Percentiles rank a stretch among this genome's conserved stretches.
Conservation (phyloP, 2,329 filamentous ascomycete genomes). For the Acrocalymma vagum region DNA sequence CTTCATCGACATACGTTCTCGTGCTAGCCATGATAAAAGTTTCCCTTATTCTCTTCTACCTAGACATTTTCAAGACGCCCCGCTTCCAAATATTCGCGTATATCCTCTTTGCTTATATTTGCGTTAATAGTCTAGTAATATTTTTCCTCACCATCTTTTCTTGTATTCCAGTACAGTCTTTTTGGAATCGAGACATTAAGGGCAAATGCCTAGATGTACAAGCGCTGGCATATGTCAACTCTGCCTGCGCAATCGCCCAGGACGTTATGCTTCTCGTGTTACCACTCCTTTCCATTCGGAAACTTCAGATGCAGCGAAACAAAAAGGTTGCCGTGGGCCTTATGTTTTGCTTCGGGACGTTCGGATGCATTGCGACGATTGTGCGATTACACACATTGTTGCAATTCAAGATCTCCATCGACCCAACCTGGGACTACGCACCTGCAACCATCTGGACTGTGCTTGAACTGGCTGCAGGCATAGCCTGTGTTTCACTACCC, state of each 20-base stretch:
- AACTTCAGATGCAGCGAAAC: slow-evolving; percentile 24
- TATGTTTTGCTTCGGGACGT: slow-evolving; percentile 34
- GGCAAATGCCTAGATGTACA: slow-evolving; percentile 30
- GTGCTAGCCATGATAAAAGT: slow-evolving; percentile 28
- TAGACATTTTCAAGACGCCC: slow-evolving; percentile 30
- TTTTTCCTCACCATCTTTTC: slow-evolving; percentile 28
- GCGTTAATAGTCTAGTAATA: slow-evolving; percentile 19
- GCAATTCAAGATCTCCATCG: slow-evolving; percentile 25
- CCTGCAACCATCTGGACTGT: slow-evolving; percentile 30
- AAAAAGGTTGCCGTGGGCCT: slow-evolving; percentile 26
- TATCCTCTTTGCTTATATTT: slow-evolving; percentile 18
- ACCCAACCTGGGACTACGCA: slow-evolving; percentile 33
- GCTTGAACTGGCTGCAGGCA: slow-evolving; percentile 23
- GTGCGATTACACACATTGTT: slow-evolving; percentile 29
- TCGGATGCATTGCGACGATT: slow-evolving; percentile 28
- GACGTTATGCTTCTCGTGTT: slow-evolving; percentile 33
- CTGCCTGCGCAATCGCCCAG: slow-evolving; percentile 23
- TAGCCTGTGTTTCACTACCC: slow-evolving; percentile 23
- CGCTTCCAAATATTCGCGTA: slow-evolving; percentile 23
- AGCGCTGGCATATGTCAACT: slow-evolving; percentile 28
- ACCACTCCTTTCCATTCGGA: slow-evolving; percentile 23
- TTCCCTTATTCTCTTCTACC: slow-evolving; percentile 31
- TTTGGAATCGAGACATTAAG: slow-evolving; percentile 32
- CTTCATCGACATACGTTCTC: slow-evolving; percentile 24
- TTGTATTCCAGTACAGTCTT: slow-evolving; percentile 26